Percentiles rank a stretch among this genome's conserved stretches.
phyloP scores from a whole-genome alignment of 140 eudicot genomes.

The Eryngium alpinum region DNA sequence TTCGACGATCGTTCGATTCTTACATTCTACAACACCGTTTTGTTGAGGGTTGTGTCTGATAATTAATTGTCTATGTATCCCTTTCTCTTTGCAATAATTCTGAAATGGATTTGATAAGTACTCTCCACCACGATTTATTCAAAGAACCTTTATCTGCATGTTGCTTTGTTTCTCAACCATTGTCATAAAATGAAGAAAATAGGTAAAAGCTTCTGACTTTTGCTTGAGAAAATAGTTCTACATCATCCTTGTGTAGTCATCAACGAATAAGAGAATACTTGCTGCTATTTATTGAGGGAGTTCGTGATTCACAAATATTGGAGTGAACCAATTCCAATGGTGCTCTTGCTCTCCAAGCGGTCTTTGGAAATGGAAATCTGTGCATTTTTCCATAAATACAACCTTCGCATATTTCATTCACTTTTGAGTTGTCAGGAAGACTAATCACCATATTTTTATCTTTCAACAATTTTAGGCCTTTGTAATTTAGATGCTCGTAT shows the following conservation, averaged over 20 bases:
- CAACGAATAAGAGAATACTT: neutral
- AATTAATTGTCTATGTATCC: neutral
- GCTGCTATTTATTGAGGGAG: too few relatives aligned
- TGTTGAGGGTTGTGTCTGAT: neutral
- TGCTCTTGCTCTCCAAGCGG: neutral
- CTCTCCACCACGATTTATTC: neutral
- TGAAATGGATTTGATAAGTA: neutral
- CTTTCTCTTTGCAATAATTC: neutral
- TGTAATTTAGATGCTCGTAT: conserved; percentile 13
- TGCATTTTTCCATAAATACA: neutral
- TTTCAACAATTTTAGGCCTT: neutral
- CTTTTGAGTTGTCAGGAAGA: neutral
- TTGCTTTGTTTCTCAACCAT: neutral
- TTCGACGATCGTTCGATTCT: neutral
- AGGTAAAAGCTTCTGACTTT: neutral
- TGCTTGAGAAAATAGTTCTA: neutral
- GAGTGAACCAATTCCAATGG: neutral
- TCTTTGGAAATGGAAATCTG: neutral
- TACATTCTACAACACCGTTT: neutral
- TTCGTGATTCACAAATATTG: too few relatives aligned
- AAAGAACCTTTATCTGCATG: neutral
- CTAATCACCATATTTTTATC: neutral
- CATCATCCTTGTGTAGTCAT: neutral
- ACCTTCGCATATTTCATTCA: neutral
- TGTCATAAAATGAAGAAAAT: too few relatives aligned